These are phyloP conservation scores for Ascochyta clinopodiicola DNA, from an alignment of 2,329 filamentous ascomycete genomes.

Conservation along the genomic window DNA sequence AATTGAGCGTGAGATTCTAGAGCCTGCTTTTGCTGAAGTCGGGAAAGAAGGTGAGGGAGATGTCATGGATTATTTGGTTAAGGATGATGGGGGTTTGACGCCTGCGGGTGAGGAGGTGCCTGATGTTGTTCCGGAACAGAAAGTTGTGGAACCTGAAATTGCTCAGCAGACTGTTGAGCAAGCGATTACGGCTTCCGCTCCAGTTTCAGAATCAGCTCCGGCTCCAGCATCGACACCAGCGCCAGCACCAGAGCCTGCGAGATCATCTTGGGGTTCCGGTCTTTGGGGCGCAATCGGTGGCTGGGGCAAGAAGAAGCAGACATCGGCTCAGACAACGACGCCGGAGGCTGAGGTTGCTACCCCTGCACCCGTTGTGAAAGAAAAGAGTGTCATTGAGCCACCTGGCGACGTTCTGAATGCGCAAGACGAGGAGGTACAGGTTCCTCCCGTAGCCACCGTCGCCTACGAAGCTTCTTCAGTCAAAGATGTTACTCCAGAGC, in stretches of 20 bases:
- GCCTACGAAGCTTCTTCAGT: not conserved
- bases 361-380: not conserved
- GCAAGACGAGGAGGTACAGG: not conserved
- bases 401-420: not conserved
- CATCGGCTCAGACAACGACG: not conserved
- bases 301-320: slow-evolving; percentile 30
- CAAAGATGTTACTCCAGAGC: not conserved
- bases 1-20: slow-evolving; percentile 26
- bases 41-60: slow-evolving; percentile 14
- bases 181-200: not conserved
- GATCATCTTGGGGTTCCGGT: slow-evolving; percentile 34
- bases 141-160: not conserved
- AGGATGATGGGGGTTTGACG: slow-evolving; percentile 11
- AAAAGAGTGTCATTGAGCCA: not conserved
- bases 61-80: slow-evolving; percentile 23
- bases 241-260: slow-evolving; percentile 12
- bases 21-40: slow-evolving; percentile 28
- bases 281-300: slow-evolving; percentile 42
- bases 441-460: not conserved
- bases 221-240: not conserved
- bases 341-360: not conserved
- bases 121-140: not conserved
- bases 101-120: not conserved
- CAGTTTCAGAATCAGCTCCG: not conserved
- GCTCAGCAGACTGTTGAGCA: not conserved